A percentile compares a stretch with the other conserved stretches of the same genome.
Evolutionary conservation across 2,329 filamentous ascomycete genomes (phyloP).

Genomic region (Fusarium equiseti): DNA sequence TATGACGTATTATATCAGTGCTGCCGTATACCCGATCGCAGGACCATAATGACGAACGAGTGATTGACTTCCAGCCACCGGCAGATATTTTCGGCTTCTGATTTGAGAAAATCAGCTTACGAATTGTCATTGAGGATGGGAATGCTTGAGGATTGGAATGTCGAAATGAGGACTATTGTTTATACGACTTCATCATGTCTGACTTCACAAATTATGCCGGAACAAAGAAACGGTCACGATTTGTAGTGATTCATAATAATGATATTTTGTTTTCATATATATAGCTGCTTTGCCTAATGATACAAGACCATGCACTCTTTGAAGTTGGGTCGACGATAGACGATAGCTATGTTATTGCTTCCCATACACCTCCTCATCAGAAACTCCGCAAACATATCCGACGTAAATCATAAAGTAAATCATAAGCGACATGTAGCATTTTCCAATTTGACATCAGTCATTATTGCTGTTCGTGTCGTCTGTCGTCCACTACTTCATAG

Average conservation of each 20-base stretch:
- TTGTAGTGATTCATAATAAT: neutral
- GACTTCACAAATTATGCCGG: too few species aligned
- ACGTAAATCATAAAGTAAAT: neutral
- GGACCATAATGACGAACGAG: slow-evolving; percentile 3
- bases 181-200: too few species aligned
- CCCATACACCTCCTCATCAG: neutral
- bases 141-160: too few species aligned
- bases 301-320: neutral
- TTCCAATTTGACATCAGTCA: too few species aligned
- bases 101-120: too few species aligned
- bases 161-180: neutral
- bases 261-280: neutral
- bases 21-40: neutral
- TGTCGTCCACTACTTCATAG: slow-evolving; percentile 1
- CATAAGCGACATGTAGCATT: neutral
- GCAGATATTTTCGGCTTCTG: neutral
- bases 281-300: neutral
- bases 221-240: neutral
- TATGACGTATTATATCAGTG: slow-evolving; percentile 1
- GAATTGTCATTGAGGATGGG: neutral
- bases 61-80: neutral
- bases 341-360: neutral
- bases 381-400: neutral
- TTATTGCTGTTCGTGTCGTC: fast-evolving
- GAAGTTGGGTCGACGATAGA: neutral